Evolutionary conservation across 169 alveolate genomes (phyloP).

Genomic region (Cryptosporidium meleagridis): DNA sequence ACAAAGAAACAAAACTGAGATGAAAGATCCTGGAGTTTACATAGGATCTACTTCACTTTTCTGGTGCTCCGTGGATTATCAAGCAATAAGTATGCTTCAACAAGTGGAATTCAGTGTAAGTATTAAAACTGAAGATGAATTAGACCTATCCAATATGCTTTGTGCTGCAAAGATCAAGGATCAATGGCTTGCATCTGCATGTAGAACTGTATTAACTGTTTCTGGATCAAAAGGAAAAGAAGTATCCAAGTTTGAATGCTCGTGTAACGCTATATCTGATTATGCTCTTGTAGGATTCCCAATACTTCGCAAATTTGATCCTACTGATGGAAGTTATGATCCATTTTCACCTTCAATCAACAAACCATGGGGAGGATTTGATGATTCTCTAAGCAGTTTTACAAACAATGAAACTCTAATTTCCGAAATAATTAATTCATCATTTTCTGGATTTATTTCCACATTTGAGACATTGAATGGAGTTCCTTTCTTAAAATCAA

Average conservation of each 20-base stretch:
- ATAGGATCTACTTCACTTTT: conserved; percentile 47
- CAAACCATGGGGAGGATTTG: conserved; percentile 70
- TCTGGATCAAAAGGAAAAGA: conserved; percentile 48
- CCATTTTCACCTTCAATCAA: conserved; percentile 73
- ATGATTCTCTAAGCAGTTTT: conserved; percentile 37
- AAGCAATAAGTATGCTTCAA: conserved; percentile 46
- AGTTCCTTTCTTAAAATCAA: conserved; percentile 4
- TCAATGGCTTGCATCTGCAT: conserved; percentile 27
- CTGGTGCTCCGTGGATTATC: conserved; percentile 69
- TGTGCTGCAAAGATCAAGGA: conserved; percentile 58
- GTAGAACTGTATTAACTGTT: conserved; percentile 31
- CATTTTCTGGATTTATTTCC: conserved; percentile 58
- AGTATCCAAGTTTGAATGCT: conserved; percentile 29
- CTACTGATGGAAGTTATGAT: conserved; percentile 46
- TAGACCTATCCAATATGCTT: conserved; percentile 31
- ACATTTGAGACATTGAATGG: conserved; percentile 44
- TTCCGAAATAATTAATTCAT: conserved; percentile 33
- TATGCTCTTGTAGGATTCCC: conserved; percentile 61
- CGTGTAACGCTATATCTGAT: conserved; percentile 60
- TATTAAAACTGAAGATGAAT: conserved; percentile 28
- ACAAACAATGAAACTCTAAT: conserved; percentile 43
- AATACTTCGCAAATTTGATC: not conserved
- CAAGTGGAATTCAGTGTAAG: conserved; percentile 38
- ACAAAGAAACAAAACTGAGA: not conserved
- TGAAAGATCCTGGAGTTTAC: conserved; percentile 43